Evolutionary conservation across 2,329 filamentous ascomycete genomes (phyloP).

Genomic region (Waltergamsia citrina): DNA sequence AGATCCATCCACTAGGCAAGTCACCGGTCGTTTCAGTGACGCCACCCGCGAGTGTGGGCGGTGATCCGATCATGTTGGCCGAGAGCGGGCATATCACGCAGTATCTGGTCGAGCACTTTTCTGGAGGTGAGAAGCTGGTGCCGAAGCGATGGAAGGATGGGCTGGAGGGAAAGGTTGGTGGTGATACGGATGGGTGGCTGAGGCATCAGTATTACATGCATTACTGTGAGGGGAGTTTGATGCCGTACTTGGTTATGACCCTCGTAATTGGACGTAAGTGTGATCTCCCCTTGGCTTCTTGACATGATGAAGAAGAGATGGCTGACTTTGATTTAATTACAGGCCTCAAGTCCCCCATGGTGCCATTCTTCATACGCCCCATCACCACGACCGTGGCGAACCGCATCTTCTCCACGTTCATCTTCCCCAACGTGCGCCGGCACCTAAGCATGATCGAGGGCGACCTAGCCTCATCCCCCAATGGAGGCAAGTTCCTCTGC

Average conservation of each 20-base stretch:
- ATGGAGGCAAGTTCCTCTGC: constrained; percentile 35
- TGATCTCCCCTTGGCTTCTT: not conserved
- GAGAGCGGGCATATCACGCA: constrained; percentile 77
- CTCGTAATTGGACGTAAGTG: constrained; percentile 46
- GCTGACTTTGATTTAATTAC: not conserved
- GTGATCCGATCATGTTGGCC: constrained; percentile 55
- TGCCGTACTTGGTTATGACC: constrained; percentile 57
- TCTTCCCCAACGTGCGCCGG: constrained; percentile 36
- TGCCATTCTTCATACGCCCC: constrained; percentile 45
- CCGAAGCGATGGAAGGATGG: constrained; percentile 47
- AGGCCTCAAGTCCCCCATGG: constrained; percentile 32
- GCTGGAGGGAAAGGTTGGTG: constrained; percentile 45
- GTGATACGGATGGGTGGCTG: constrained; percentile 52
- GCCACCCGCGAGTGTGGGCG: constrained; percentile 20
- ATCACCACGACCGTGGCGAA: constrained; percentile 35
- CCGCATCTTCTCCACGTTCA: constrained; percentile 26
- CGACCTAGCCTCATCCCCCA: constrained; percentile 31
- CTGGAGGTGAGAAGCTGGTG: constrained; percentile 33
- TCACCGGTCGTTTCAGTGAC: constrained; percentile 67
- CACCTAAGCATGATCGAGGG: constrained; percentile 41
- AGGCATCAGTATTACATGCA: constrained; percentile 65
- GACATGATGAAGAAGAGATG: not conserved
- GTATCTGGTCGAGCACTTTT: constrained; percentile 64
- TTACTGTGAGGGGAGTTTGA: constrained; percentile 77
- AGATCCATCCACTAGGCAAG: constrained; percentile 79